phyloP scores from a whole-genome alignment of 2,329 filamentous ascomycete genomes.

The Fusarium drepaniforme region DNA sequence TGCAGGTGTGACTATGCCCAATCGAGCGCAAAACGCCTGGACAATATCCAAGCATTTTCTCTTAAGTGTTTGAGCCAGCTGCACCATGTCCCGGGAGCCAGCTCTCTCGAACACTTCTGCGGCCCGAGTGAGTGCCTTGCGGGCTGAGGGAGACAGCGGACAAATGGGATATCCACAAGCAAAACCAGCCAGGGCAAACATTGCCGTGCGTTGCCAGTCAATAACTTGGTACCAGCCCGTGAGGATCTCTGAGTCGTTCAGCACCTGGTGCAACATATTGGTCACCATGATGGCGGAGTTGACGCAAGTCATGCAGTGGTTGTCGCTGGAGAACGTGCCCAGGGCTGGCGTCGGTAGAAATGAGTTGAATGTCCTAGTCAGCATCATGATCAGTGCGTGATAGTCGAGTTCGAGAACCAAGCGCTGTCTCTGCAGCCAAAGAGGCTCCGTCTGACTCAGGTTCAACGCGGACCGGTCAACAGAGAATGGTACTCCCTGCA shows the following conservation, averaged over 20 bases:
- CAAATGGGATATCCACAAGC: constrained; percentile 44
- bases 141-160: constrained; percentile 34
- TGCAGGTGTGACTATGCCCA: constrained; percentile 35
- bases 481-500: constrained; percentile 51
- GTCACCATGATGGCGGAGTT: constrained; percentile 45
- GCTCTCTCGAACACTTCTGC: constrained; percentile 29
- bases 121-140: constrained; percentile 26
- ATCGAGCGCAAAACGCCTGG: constrained; percentile 31
- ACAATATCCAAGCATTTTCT: constrained; percentile 31
- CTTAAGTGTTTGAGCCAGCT: constrained; percentile 20
- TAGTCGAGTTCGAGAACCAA: constrained; percentile 58
- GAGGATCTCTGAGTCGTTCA: constrained; percentile 43
- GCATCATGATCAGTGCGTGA: constrained; percentile 53
- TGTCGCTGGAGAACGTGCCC: constrained; percentile 42
- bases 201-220: constrained; percentile 45
- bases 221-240: constrained; percentile 45
- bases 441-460: constrained; percentile 50
- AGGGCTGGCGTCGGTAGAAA: constrained; percentile 48
- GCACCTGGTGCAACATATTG: constrained; percentile 43
- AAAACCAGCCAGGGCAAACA: constrained; percentile 36
- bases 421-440: constrained; percentile 57
- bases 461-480: constrained; percentile 50
- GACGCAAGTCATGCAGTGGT: constrained; percentile 38
- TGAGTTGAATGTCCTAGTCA: constrained; percentile 55
- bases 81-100: constrained; percentile 2